Conservation (phyloP, 768 basidiomycete genomes). For the Crepidotus variabilis region DNA sequence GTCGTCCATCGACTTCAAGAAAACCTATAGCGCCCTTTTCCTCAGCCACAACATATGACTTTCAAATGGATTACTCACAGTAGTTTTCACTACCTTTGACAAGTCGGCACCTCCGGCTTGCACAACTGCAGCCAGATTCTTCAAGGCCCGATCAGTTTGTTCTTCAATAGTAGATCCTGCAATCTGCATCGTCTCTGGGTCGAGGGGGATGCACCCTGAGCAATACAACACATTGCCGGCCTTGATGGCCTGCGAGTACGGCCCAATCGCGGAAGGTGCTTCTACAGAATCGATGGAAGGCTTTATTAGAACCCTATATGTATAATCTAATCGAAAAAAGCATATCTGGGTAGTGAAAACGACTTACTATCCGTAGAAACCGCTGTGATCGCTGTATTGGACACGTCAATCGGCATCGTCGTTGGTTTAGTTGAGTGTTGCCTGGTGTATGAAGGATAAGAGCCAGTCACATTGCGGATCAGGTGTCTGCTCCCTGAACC, state of each 20-base stretch:
- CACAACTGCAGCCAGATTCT: slow-evolving; percentile 81
- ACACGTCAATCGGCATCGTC: background rate
- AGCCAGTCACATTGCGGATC: too few relatives aligned
- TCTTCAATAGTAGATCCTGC: slow-evolving; percentile 73
- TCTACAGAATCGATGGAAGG: slow-evolving; percentile 33
- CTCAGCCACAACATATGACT: background rate
- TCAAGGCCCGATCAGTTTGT: slow-evolving; percentile 80
- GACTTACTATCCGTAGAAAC: background rate
- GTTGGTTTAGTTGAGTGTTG: background rate
- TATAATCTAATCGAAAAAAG: background rate
- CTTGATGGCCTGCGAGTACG: slow-evolving; percentile 87
- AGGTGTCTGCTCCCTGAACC: too few relatives aligned
- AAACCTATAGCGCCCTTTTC: slow-evolving; percentile 51
- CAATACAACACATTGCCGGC: slow-evolving; percentile 82
- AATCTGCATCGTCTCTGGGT: slow-evolving; percentile 67
- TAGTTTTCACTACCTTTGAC: slow-evolving; percentile 86
- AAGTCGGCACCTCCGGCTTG: slow-evolving; percentile 77
- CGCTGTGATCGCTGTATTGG: background rate
- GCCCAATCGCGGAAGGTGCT: slow-evolving; percentile 78
- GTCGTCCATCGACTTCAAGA: slow-evolving; percentile 90
- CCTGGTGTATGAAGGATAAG: too few relatives aligned
- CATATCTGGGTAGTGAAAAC: background rate
- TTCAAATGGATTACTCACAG: slow-evolving; percentile 46
- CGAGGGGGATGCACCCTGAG: slow-evolving; percentile 85
- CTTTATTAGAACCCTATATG: background rate